Evolutionary conservation across 2,329 filamentous ascomycete genomes (phyloP), one percentile per base, ranked within the genome.

Genomic region (Paecilomyces niveus): DNA sequence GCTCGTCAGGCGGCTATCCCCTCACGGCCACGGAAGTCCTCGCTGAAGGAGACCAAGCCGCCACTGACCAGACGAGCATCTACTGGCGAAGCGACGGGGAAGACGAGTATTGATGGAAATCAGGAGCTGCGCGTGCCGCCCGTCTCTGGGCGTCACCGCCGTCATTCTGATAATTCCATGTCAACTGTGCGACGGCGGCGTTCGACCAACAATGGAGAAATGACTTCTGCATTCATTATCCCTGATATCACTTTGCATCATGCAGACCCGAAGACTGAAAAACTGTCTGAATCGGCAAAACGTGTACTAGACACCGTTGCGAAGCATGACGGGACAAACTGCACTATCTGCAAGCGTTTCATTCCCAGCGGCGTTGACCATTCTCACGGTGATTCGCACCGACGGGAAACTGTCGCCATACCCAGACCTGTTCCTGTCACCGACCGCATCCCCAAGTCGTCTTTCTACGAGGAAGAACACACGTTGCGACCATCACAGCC

Each of bases 161-260:
- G 73, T 49, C 70, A 77, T 59, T 76, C 74, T 3, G 76, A 81
- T 13, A 66, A 74, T 51, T 82, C 82, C 0, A 73, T 79, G 39
- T 68, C 80, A 5, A 79, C 78, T 32, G 77, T 77, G 56, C 78
- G 78, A 9, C 79, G 81, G 54, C 80, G 79, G 53, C 79, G 77
- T 45, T 29, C 78, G 75, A 45, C 72, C 73, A 39, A 73, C 76
- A 45, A 45, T 13, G 75, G 78, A 26, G 83, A 85, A 58, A 81
- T 85, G 81, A 87, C 84, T 5, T 87, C 84, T 2, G 84, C 83
- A 5, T 86, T 86, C 67, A 86, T 87, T 62, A 72, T 87, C 5
- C 84, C 84, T 10, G 84, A 87, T 63, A 84, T 87, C 64, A 86
- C 84, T 21, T 72, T 86, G 68, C 67, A 67, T 56, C 67, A 69